Conservation (phyloP, 2,329 filamentous ascomycete genomes). For the Talaromyces pinophilus region DNA sequence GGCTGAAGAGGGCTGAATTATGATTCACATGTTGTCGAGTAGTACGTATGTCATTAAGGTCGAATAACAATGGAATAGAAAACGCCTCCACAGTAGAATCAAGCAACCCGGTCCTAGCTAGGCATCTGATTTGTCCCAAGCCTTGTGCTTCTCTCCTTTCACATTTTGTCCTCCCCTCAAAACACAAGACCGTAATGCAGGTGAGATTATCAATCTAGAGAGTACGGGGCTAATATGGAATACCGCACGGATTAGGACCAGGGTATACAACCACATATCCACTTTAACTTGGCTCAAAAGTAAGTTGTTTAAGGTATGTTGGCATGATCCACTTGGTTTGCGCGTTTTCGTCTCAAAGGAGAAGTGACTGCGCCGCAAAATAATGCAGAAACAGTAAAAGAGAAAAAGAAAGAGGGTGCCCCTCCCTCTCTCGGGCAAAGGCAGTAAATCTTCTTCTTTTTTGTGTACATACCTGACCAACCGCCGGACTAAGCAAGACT, state of each 20-base stretch:
- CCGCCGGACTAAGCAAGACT: conserved; percentile 20
- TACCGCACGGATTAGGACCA: background rate
- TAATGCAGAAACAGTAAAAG: conserved; percentile 14
- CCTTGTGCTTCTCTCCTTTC: background rate
- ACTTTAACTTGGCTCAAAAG: background rate
- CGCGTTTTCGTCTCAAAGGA: conserved; percentile 14
- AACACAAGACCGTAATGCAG: background rate
- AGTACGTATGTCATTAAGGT: background rate
- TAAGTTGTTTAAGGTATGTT: conserved; percentile 19
- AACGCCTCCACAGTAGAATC: background rate
- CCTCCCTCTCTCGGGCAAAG: conserved; percentile 11
- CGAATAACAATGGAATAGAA: background rate
- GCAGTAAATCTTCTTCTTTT: background rate
- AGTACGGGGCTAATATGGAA: background rate
- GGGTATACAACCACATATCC: conserved; percentile 1
- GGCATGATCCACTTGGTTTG: conserved; percentile 15
- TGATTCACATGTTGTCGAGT: background rate
- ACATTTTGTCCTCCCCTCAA: background rate
- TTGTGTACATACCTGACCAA: conserved; percentile 9
- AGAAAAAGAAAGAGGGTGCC: conserved; percentile 11
- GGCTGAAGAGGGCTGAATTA: background rate
- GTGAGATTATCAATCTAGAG: conserved; percentile 3
- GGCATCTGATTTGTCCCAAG: background rate
- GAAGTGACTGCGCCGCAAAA: conserved; percentile 23
- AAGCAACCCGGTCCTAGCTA: background rate